Percentiles rank a stretch among this genome's conserved stretches.
Conservation (phyloP, 148 eudicot species). For the Chenopodium quinoa region DNA sequence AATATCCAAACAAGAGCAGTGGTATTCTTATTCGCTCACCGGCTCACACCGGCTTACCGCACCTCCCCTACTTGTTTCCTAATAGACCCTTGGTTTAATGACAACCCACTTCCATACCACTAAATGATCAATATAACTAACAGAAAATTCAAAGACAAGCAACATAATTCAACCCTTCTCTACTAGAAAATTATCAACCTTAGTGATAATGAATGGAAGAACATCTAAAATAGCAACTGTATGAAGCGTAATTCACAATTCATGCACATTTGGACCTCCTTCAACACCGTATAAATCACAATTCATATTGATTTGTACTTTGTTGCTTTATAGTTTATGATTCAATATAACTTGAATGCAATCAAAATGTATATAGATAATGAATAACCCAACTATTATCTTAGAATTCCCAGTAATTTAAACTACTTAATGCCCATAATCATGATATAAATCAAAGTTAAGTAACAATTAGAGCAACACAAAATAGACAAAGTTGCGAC, state of each 20-base stretch:
- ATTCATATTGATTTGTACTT: background rate
- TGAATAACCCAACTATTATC: too few relatives aligned
- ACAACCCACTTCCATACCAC: background rate
- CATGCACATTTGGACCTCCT: background rate
- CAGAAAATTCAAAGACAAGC: too few relatives aligned
- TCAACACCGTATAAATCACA: background rate
- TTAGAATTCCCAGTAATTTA: too few relatives aligned
- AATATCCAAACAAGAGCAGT: too few relatives aligned
- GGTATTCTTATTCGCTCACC: too few relatives aligned
- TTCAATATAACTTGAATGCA: background rate
- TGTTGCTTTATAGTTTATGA: too few relatives aligned
- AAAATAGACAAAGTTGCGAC: background rate
- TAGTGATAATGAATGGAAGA: background rate
- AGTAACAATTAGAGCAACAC: background rate
- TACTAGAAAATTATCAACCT: background rate
- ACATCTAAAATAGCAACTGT: background rate
- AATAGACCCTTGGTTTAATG: background rate
- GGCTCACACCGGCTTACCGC: too few relatives aligned
- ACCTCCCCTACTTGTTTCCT: too few relatives aligned
- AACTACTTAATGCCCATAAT: too few relatives aligned
- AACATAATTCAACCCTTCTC: background rate
- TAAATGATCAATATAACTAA: too few relatives aligned
- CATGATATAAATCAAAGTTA: too few relatives aligned
- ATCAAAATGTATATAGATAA: background rate
- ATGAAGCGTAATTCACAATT: background rate